Percentiles rank a stretch among this genome's conserved stretches.
Conservation (phyloP, 371 early-diverging fungal genomes). For the Mycotypha africana region DNA sequence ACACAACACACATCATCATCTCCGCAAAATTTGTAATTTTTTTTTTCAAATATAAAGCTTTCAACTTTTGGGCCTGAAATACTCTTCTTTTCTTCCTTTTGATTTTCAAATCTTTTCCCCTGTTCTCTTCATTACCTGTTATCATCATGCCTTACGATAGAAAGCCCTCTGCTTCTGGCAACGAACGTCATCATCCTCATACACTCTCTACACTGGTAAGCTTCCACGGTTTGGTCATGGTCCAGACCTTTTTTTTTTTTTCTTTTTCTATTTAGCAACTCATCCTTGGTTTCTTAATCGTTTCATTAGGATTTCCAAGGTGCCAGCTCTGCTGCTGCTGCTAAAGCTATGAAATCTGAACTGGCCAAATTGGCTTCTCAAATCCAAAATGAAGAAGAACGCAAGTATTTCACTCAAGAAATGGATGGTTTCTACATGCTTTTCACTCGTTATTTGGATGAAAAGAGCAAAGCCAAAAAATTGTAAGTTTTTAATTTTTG, state of each 20-base stretch:
- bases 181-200: slow-evolving; percentile 44
- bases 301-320: slow-evolving; percentile 52
- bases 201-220: slow-evolving; percentile 51
- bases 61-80: too few relatives aligned
- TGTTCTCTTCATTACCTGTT: too few relatives aligned
- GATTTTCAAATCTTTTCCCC: too few relatives aligned
- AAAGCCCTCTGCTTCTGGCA: slow-evolving; percentile 8
- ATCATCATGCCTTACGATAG: neutral
- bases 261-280: neutral
- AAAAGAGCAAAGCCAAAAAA: slow-evolving; percentile 70
- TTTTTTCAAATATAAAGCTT: too few relatives aligned
- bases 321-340: slow-evolving; percentile 55
- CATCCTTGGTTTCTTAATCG: neutral
- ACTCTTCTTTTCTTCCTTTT: too few relatives aligned
- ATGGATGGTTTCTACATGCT: slow-evolving; percentile 90
- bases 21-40: too few relatives aligned
- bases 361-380: slow-evolving; percentile 45
- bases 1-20: too few relatives aligned
- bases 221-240: neutral
- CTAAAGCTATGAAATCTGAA: slow-evolving; percentile 57
- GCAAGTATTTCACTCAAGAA: slow-evolving; percentile 51
- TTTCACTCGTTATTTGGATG: slow-evolving; percentile 78
- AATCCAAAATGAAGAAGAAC: slow-evolving; percentile 42
- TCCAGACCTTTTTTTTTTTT: neutral
- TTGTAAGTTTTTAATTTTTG: slow-evolving; percentile 81